phyloP scores from a whole-genome alignment of 495 filamentous ascomycete species.

The Penicillium roqueforti region DNA sequence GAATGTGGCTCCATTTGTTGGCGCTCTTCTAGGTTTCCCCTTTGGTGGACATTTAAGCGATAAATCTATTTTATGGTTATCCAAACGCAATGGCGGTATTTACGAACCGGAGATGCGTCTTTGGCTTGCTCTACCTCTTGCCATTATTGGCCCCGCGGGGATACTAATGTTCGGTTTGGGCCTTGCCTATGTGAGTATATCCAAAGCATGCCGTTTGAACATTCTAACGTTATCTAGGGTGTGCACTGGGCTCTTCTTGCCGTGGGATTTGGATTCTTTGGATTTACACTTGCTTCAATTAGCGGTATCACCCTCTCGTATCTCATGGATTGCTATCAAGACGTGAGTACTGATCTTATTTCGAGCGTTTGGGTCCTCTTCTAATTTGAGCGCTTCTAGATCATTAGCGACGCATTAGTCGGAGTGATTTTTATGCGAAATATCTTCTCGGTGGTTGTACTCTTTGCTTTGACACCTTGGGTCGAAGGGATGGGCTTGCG shows the following conservation, averaged over 20 bases:
- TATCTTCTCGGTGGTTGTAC: slow-evolving; percentile 27
- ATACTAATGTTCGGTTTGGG: slow-evolving; percentile 36
- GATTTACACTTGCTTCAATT: slow-evolving; percentile 22
- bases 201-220: neutral
- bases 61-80: slow-evolving; percentile 29
- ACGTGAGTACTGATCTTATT: slow-evolving; percentile 17
- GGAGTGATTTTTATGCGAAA: slow-evolving; percentile 34
- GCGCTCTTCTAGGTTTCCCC: slow-evolving; percentile 32
- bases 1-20: slow-evolving; percentile 38
- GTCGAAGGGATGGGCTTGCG: slow-evolving; percentile 32
- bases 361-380: neutral
- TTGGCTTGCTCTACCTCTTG: slow-evolving; percentile 26
- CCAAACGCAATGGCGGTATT: slow-evolving; percentile 38
- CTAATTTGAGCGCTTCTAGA: slow-evolving; percentile 10
- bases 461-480: slow-evolving; percentile 37
- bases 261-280: slow-evolving; percentile 28
- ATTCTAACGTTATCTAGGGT: slow-evolving; percentile 15
- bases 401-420: slow-evolving; percentile 33
- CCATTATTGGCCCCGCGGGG: slow-evolving; percentile 21
- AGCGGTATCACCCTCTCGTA: slow-evolving; percentile 30
- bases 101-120: slow-evolving; percentile 43
- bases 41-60: slow-evolving; percentile 35
- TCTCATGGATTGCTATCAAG: slow-evolving; percentile 34
- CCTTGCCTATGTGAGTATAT: slow-evolving; percentile 21
- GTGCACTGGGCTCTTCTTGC: slow-evolving; percentile 26